Base-by-base conservation (phyloP, 768 basidiomycete genomes). In the Paxillus rubicundulus region DNA sequence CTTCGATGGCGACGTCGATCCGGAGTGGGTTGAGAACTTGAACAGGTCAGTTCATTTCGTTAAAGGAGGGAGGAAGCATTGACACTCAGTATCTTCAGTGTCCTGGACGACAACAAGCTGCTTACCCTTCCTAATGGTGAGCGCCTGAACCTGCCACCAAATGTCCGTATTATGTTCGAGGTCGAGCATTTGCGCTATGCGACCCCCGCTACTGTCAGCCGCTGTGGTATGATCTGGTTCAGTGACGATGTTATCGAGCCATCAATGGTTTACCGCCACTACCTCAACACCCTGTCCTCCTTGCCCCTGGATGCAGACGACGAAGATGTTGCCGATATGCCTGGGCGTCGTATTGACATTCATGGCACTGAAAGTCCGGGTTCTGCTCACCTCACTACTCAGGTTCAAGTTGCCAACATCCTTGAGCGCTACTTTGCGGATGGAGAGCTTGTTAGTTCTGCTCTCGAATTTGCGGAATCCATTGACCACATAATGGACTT, bases 181-280 rank as follows among this genome's bases (percentile, higher is more conserved):
- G 97, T 98, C 51, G 97, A 98, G 68, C 93, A 97, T 69, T 82
- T 99, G 59, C 89, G 86, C 62, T 99, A 96, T 68, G 97, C 97
- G 0, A 99, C 97, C 4, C 84, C 89, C 49, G 97, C 97, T 14
- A 99, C 97, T 24, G 97, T 99, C 77, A 97, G 93, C 82, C 95
- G 97, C 50, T 99, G 97, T 65, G 97, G 97, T 68, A 99, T 99
- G 97, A 96, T 99, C 61, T 99, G 97, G 97, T 99, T 99, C 75
- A 98, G 94, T 67, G 94, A 98, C 53, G 94, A 98, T 58, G 85
- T 97, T 44, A 84, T 99, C 24, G 87, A 92, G 57, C 85, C 94
- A 6, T 73, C 78, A 1, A 98, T 98, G 97, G 82, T 97, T 16
- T 97, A 89, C 69, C 84, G 81, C 47, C 81, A 98, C 65, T 96